Evolutionary conservation across 75 land plant species (phyloP), one percentile per base, ranked within the genome.

Genomic region (Azolla pinnata): DNA sequence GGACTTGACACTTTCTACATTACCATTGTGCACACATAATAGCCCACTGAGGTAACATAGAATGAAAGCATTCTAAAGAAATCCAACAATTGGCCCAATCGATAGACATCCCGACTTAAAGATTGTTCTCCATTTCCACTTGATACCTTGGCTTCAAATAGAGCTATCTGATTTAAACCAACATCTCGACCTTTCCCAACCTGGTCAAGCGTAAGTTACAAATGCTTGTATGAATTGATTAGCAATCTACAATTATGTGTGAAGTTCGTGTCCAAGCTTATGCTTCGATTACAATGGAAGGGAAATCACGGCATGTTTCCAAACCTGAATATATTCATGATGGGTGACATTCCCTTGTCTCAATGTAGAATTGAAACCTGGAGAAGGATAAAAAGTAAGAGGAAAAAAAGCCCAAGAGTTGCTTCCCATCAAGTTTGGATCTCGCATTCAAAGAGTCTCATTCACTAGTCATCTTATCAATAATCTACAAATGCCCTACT

Each of bases 181-280:
- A 93, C 98, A 77, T 93, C 98, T 53, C 98, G 77, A 26, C 98
- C 98, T 55, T 93, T 93, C 34, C 98, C 98, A 73, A 89, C 96
- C 98, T 93, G 65, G 10, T 28, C 54, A 52, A 27, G 3, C 20
- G 50, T 16, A 47, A 35, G 5, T 35, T 5, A 35, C 12, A 5
- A 35, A 35, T 35, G 12, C 5, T 5, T 35, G 40, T 35, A 5
- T 5, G 12, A n/a, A n/a, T n/a, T n/a, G n/a, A n/a, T n/a, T n/a
- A n/a, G n/a, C n/a, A n/a, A n/a, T n/a, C n/a, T n/a, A n/a, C n/a
- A n/a, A n/a, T n/a, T n/a, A n/a, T n/a, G n/a, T n/a, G n/a, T n/a
- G n/a, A n/a, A n/a, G n/a, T n/a, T n/a, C n/a, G n/a, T n/a, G n/a
- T n/a, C n/a, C n/a, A n/a, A n/a, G n/a, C n/a, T n/a, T n/a, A n/a